Base-by-base conservation (phyloP, 2,329 filamentous ascomycete species). In the Paraphoma chrysanthemicola region DNA sequence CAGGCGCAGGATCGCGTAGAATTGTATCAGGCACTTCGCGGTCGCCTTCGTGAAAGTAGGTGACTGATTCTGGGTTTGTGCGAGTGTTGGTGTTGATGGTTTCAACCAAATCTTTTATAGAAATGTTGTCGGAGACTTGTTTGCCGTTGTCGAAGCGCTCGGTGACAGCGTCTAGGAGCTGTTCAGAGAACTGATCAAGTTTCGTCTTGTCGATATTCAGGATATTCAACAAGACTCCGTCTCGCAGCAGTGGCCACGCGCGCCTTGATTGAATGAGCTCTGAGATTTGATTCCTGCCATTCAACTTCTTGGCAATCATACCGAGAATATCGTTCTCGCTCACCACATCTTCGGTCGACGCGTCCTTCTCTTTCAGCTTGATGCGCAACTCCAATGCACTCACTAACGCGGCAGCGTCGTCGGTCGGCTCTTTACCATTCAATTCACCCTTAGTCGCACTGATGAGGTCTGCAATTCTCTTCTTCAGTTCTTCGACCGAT, bases 61-160 rank as follows among this genome's bases (percentile, higher is more conserved):
- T 41, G 7, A 33, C 16, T 6, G 56, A 28, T 4, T 41, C 42
- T 1, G 43, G 51, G 45, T 55, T 43, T 6, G 39, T 51, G 18
- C n/a, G 29, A 3, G 49, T 56, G 48, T 61, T 64, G 38, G 62
- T 39, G 16, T 50, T 23, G n/a, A 65, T 52, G 8, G 17, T 39
- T 6, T 52, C 18, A 11, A 65, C 44, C 9, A 63, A 39, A 2
- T 57, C 18, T 14, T 41, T 36, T 29, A 63, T 53, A 1, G 48
- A 33, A 1, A 57, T 31, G 16, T 51, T 39, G 14, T 12, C 3
- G 2, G 33, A 39, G 5, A n/a, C 4, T 8, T 47, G 9, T 38
- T 18, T 52, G 2, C 57, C 57, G 12, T 49, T 51, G 9, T 44
- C 16, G 10, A 61, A 38, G 30, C 59, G 60, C 28, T 61, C 48